Evolutionary conservation across 108 stramenopile genomes (phyloP).

Genomic region (Skeletonema potamos): DNA sequence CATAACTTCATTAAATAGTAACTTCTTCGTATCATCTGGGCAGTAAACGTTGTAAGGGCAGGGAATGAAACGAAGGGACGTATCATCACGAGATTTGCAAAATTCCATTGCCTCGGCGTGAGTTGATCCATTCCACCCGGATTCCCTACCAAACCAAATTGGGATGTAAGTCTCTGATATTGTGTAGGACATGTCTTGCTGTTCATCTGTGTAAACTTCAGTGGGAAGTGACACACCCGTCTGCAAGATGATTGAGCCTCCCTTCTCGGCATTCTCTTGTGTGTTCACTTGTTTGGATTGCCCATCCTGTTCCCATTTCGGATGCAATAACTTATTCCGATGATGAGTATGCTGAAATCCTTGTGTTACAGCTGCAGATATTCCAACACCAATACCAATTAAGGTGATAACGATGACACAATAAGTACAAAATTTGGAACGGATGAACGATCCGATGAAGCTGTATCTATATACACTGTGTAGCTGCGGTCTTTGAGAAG

Average conservation of each 20-base stretch:
- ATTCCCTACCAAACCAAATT: slow-evolving; percentile 13
- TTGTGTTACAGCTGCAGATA: slow-evolving; percentile 4
- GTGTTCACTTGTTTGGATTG: background rate
- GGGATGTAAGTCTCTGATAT: slow-evolving; percentile 3
- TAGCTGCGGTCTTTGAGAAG: background rate
- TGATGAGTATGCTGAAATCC: slow-evolving; percentile 12
- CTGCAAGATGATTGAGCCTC: background rate
- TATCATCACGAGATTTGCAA: slow-evolving; percentile 14
- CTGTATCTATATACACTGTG: background rate
- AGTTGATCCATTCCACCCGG: slow-evolving; percentile 29
- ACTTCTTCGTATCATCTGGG: slow-evolving; percentile 12
- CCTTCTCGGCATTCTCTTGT: background rate
- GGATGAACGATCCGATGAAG: background rate
- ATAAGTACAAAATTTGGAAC: background rate
- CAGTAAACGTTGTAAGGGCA: slow-evolving; percentile 44
- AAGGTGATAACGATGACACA: slow-evolving; percentile 1
- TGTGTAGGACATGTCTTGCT: background rate
- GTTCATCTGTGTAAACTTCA: background rate
- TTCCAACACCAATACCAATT: background rate
- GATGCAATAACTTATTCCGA: slow-evolving; percentile 1
- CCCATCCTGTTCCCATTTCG: slow-evolving; percentile 1
- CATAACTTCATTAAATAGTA: slow-evolving; percentile 12
- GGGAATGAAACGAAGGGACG: slow-evolving; percentile 3
- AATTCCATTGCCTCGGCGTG: slow-evolving; percentile 27
- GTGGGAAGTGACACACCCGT: background rate